phyloP scores from a whole-genome alignment of 768 basidiomycete species.

The Kwoniella heveanensis region DNA sequence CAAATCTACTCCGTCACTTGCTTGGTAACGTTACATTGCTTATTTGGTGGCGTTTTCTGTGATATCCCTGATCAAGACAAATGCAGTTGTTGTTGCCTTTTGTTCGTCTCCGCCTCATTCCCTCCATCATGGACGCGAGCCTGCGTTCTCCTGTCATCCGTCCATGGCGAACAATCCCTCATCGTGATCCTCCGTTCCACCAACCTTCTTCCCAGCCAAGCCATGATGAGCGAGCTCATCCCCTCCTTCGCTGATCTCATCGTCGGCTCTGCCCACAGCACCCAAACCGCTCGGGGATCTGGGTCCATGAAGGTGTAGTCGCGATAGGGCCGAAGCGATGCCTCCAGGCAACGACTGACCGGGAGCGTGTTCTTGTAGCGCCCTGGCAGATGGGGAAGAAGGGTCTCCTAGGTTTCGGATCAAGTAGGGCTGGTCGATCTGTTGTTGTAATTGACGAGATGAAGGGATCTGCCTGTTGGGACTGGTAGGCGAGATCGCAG shows the following conservation, averaged over 20 bases:
- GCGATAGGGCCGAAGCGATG: slow-evolving; percentile 83
- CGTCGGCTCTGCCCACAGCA: slow-evolving; percentile 2
- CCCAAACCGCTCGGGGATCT: slow-evolving; percentile 16
- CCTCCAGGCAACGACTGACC: slow-evolving; percentile 90
- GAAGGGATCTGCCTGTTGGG: slow-evolving; percentile 23
- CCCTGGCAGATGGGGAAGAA: slow-evolving; percentile 67
- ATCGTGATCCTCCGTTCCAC: slow-evolving; percentile 28
- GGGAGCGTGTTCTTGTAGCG: slow-evolving; percentile 81
- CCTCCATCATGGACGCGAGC: neutral
- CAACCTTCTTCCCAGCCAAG: neutral
- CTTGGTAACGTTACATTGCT: no score
- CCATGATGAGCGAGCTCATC: slow-evolving; percentile 2
- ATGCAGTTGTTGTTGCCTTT: neutral
- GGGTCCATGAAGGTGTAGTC: slow-evolving; percentile 70
- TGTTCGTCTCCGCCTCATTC: neutral
- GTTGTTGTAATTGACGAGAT: slow-evolving; percentile 7
- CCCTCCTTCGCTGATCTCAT: slow-evolving; percentile 3
- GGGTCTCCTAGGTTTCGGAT: slow-evolving; percentile 30
- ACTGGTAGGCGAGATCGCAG: slow-evolving; percentile 9
- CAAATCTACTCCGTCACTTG: no score
- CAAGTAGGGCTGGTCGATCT: slow-evolving; percentile 16
- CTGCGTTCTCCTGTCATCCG: slow-evolving; percentile 14
- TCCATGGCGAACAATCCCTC: slow-evolving; percentile 52
- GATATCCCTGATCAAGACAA: no score
- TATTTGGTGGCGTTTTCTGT: no score